phyloP scores from a whole-genome alignment of 192 early-diverging fungal species.

The Podila minutissima region DNA sequence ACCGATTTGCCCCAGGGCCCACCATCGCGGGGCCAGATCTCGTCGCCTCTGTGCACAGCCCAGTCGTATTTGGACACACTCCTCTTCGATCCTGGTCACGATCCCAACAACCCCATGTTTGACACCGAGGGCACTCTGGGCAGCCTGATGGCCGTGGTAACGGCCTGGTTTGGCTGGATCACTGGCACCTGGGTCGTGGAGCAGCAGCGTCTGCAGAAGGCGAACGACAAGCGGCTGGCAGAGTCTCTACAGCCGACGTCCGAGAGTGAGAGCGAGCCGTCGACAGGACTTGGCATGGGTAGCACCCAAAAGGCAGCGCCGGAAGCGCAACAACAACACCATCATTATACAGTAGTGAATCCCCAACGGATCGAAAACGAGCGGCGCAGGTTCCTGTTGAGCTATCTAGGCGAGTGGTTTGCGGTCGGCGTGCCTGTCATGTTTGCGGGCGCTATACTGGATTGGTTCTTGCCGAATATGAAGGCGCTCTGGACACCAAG shows the following conservation, averaged over 20 bases:
- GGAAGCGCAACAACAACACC: background rate
- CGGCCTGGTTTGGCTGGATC: constrained; percentile 57
- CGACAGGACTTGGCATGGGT: background rate
- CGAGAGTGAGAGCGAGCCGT: background rate
- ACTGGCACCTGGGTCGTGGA: constrained; percentile 31
- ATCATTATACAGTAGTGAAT: background rate
- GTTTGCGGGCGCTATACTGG: constrained; percentile 19
- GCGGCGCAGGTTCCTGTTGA: constrained; percentile 7
- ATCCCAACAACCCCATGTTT: constrained; percentile 37
- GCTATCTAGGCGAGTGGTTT: constrained; percentile 26
- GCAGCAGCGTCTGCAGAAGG: constrained; percentile 14
- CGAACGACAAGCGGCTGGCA: background rate
- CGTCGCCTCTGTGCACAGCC: constrained; percentile 57
- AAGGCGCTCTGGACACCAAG: constrained; percentile 67
- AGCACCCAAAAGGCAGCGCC: too few relatives aligned
- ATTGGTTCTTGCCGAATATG: constrained; percentile 54
- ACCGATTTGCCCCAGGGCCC: background rate
- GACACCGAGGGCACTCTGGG: constrained; percentile 63
- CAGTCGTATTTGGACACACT: constrained; percentile 55
- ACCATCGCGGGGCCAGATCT: constrained; percentile 5
- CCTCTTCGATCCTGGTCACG: constrained; percentile 36
- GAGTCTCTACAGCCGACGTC: background rate
- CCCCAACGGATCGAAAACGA: background rate
- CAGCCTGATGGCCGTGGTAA: constrained; percentile 55
- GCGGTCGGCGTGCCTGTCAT: constrained; percentile 13